A percentile compares a stretch with the other conserved stretches of the same genome.
phyloP scores from a whole-genome alignment of 805 yeast species.

The Candida vartiovaarae region DNA sequence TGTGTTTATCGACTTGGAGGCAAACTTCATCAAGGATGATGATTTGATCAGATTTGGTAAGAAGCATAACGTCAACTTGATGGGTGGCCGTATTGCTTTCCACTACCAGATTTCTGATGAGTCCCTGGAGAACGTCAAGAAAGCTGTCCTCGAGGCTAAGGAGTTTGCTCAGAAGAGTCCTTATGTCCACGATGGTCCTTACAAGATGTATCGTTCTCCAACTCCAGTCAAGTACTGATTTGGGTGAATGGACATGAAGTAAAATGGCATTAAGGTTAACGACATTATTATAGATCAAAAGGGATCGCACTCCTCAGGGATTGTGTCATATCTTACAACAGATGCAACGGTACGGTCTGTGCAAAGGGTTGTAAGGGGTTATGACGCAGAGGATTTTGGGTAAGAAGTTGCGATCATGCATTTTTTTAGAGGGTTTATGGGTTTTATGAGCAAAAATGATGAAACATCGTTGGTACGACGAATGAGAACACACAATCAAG shows the following conservation, averaged over 20 bases:
- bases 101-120: conserved; percentile 59
- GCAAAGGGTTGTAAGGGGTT: too few relatives aligned
- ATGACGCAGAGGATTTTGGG: too few relatives aligned
- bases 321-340: too few relatives aligned
- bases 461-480: too few relatives aligned
- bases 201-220: conserved; percentile 37
- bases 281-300: not conserved
- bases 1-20: conserved; percentile 59
- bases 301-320: not conserved
- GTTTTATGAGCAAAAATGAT: too few relatives aligned
- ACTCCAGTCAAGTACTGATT: conserved; percentile 26
- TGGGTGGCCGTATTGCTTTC: conserved; percentile 75
- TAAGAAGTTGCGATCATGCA: too few relatives aligned
- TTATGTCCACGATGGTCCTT: conserved; percentile 40
- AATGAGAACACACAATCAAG: too few relatives aligned
- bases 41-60: conserved; percentile 46
- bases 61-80: conserved; percentile 53
- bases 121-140: conserved; percentile 50
- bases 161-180: conserved; percentile 50
- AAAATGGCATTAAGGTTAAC: conserved; percentile 24
- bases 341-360: too few relatives aligned
- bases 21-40: conserved; percentile 44
- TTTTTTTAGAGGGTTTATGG: too few relatives aligned
- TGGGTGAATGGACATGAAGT: not conserved
- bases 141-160: conserved; percentile 49